These are phyloP conservation scores for Nemania abortiva DNA, from an alignment of 2,329 filamentous ascomycete species.

Conservation along the genomic window DNA sequence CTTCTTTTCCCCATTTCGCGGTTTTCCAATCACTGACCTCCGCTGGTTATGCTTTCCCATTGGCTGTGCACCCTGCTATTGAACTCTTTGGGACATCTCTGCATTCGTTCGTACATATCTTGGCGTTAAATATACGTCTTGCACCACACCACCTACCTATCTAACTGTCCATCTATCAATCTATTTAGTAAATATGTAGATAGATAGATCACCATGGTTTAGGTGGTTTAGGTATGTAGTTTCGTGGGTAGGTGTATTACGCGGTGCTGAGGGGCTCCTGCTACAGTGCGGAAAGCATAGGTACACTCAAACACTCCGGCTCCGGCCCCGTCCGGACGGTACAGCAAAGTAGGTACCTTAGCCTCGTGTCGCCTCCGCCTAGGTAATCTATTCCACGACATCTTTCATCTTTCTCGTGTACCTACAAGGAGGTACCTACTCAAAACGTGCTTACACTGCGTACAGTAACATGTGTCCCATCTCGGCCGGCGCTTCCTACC, in stretches of 20 bases:
- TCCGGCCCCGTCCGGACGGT: slow-evolving; percentile 32
- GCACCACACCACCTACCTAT: background rate
- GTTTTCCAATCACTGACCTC: background rate
- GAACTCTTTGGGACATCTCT: slow-evolving; percentile 1
- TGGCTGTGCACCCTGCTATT: slow-evolving; percentile 18
- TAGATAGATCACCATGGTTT: no score
- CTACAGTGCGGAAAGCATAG: slow-evolving; percentile 20
- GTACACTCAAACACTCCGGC: background rate
- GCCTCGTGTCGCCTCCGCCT: slow-evolving; percentile 3
- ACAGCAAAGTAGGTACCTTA: background rate
- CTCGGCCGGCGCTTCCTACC: background rate
- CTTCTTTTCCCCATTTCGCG: slow-evolving; percentile 16
- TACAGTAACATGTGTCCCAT: background rate
- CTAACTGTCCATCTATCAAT: background rate
- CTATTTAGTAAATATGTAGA: background rate
- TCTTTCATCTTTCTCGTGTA: background rate
- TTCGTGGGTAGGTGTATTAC: no score
- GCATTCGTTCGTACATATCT: background rate
- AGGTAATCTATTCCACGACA: slow-evolving; percentile 13
- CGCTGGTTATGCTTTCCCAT: slow-evolving; percentile 21
- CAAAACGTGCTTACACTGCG: slow-evolving; percentile 20
- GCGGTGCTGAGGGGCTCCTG: slow-evolving; percentile 11
- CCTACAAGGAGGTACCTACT: background rate
- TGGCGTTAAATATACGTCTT: slow-evolving; percentile 13
- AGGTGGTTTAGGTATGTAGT: no score